Percentiles rank a stretch among this genome's conserved stretches.
Evolutionary conservation across 257 asterid species (phyloP).

Genomic region (Fraxinus quadrangulata): DNA sequence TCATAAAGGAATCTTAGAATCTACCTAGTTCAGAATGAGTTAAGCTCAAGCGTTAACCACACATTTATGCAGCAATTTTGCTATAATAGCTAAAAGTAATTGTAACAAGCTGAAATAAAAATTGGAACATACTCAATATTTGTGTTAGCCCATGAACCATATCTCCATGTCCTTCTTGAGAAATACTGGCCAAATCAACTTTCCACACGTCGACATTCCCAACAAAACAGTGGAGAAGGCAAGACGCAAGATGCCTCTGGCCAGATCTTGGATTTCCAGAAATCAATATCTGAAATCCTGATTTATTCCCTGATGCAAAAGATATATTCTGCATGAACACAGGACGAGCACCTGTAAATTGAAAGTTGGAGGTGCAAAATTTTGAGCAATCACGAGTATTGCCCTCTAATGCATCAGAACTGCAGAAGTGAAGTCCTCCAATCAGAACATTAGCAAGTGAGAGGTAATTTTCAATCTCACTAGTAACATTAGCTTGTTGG

Average conservation of each 20-base stretch:
- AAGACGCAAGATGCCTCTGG: slow-evolving; percentile 90
- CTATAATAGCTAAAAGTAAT: slow-evolving; percentile 21
- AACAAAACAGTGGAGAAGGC: slow-evolving; percentile 87
- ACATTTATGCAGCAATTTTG: slow-evolving; percentile 14
- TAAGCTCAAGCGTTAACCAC: slow-evolving; percentile 16
- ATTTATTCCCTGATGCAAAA: slow-evolving; percentile 40
- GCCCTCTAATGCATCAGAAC: slow-evolving; percentile 42
- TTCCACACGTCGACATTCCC: slow-evolving; percentile 82
- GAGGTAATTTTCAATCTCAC: slow-evolving; percentile 68
- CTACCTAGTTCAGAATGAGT: slow-evolving; percentile 5
- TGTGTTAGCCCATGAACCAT: slow-evolving; percentile 78
- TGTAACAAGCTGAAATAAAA: slow-evolving; percentile 13
- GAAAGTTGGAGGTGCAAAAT: slow-evolving; percentile 52
- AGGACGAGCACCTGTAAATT: slow-evolving; percentile 49
- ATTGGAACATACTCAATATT: slow-evolving; percentile 68
- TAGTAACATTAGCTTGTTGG: slow-evolving; percentile 52
- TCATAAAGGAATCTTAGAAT: slow-evolving; percentile 20
- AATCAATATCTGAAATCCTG: slow-evolving; percentile 82
- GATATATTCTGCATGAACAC: slow-evolving; percentile 41
- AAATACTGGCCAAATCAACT: slow-evolving; percentile 86
- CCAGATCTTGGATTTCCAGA: slow-evolving; percentile 88
- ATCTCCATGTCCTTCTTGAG: slow-evolving; percentile 96
- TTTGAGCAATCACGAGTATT: slow-evolving; percentile 40
- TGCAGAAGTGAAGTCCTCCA: slow-evolving; percentile 45
- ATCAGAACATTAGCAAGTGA: slow-evolving; percentile 46